Conservation (phyloP, 2,329 filamentous ascomycete genomes). For the Alternaria ventricosa region DNA sequence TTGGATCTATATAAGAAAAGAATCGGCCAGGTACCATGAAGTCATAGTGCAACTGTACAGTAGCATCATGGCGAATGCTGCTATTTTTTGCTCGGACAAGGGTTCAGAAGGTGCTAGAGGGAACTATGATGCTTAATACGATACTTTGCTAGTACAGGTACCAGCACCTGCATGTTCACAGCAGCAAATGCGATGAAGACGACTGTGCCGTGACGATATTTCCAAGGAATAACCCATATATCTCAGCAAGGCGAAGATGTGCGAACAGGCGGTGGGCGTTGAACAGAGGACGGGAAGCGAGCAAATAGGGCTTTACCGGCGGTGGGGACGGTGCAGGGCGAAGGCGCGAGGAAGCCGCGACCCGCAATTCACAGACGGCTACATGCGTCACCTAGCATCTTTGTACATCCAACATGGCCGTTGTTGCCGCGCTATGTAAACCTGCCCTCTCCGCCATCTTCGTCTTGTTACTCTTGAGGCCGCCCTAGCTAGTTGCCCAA, state of each 20-base stretch:
- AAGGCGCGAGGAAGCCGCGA: constrained; percentile 8
- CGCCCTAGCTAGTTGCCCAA: constrained; percentile 4
- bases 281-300: constrained; percentile 5
- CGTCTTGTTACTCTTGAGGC: constrained; percentile 1
- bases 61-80: not conserved
- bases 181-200: not conserved
- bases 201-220: not conserved
- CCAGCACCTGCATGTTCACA: not conserved
- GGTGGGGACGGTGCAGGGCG: constrained; percentile 4
- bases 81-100: not conserved
- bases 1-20: not conserved
- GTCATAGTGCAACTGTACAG: not conserved
- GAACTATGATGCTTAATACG: not conserved
- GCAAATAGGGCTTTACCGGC: constrained; percentile 9
- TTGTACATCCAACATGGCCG: constrained; percentile 16
- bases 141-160: not conserved
- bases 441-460: constrained; percentile 2
- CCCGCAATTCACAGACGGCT: constrained; percentile 13
- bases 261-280: constrained; percentile 17
- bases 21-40: not conserved
- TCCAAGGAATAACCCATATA: not conserved
- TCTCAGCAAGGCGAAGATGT: not conserved
- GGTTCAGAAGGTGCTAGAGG: not conserved
- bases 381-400: constrained; percentile 19
- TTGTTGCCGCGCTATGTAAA: constrained; percentile 10